Base-by-base conservation (phyloP, 495 filamentous ascomycete species). In the Geoglossum glabrum region DNA sequence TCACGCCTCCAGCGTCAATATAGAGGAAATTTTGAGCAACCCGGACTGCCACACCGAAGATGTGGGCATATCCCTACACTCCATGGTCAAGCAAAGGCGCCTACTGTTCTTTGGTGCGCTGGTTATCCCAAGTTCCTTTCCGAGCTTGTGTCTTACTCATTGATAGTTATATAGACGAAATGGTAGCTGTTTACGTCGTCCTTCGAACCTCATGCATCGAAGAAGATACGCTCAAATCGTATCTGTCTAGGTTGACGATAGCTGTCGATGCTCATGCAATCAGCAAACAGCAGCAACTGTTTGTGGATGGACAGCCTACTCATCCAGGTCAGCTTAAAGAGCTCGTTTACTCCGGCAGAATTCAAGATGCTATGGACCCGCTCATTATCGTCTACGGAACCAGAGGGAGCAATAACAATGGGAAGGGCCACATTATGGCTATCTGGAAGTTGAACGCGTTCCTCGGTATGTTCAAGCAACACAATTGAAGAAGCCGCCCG, bases 371-470 rank as follows among this genome's bases (percentile, higher is more conserved):
- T 5, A 74, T 80, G 54, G 75, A 86, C 26, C 84, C 83, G 21
- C 67, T 82, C 6, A 75, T 85, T 51, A 60, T 86, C 13, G 71
- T 77, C 15, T 76, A 80, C 56, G 71, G 73, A 36, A 72, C 71
- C 26, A 75, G 79, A 49, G 52, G 17, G n/a, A 13, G 38, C 36
- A 31, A 45, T 0, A 61, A 64, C 11, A 59, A 65, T 15, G 67
- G 59, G n/a, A 49, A 64, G 13, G 63, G 67, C 23, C 64, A 80
- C 65, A 73, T 83, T 21, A 79, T 87, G 60, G 78, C 82, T n/a
- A 74, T 90, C 56, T 95, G 89, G 89, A 88, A 81, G 63, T 70
- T 85, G 23, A 73, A 81, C 21, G 80, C 85, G n/a, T 81, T 85
- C 60, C 73, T 94, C n/a, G 73, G 78, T 80, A 66, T 61, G 71